Percentiles rank a stretch among this genome's conserved stretches.
Evolutionary conservation across 2,329 filamentous ascomycete species (phyloP).

Genomic region (Microdochium bolleyi): DNA sequence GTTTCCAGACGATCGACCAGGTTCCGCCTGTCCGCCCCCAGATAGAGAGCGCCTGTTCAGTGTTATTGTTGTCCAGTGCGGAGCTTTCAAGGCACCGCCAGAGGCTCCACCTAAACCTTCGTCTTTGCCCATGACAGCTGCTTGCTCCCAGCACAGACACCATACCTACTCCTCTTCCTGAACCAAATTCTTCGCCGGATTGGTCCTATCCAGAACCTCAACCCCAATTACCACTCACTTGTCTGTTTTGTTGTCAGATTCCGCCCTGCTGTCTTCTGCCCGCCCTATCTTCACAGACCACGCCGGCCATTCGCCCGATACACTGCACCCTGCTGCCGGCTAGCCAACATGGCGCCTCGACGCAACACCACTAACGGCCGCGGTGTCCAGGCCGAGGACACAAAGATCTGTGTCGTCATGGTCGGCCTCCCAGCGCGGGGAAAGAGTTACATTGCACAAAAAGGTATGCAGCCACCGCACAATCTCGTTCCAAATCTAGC

Average conservation of each 20-base stretch:
- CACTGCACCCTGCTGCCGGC: not conserved
- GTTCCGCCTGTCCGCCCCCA: no score
- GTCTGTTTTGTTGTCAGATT: not conserved
- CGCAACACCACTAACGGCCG: conserved; percentile 46
- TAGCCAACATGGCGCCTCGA: not conserved
- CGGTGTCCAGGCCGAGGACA: conserved; percentile 86
- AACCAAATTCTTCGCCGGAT: not conserved
- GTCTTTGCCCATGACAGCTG: not conserved
- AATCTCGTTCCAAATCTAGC: not conserved
- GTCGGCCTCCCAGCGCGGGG: conserved; percentile 91
- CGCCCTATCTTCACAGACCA: not conserved
- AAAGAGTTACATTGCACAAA: conserved; percentile 96
- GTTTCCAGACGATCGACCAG: no score
- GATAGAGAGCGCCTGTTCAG: no score
- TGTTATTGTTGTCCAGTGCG: no score
- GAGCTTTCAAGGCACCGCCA: no score
- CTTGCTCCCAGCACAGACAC: not conserved
- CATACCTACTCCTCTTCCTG: not conserved
- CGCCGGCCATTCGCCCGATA: not conserved
- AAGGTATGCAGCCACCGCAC: conserved; percentile 52
- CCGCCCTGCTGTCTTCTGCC: not conserved
- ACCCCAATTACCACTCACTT: not conserved
- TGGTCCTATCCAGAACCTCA: not conserved
- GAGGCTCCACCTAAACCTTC: conserved; percentile 1
- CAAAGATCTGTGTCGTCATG: conserved; percentile 97